Conservation (phyloP, 345 rosid genomes). For the Brassica nigra region DNA sequence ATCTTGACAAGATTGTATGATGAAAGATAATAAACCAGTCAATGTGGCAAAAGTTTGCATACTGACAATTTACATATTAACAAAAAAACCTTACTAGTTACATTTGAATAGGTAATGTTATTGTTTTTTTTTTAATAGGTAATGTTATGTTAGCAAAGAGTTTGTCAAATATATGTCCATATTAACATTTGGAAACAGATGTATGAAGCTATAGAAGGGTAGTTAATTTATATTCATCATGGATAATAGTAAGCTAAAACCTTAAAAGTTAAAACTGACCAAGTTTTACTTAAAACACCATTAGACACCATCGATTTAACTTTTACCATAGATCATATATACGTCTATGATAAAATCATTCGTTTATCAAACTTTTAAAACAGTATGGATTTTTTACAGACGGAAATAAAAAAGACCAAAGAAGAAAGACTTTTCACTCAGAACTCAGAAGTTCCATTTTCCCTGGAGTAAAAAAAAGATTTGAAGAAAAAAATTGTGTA, state of each 20-base stretch:
- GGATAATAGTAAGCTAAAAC: neutral
- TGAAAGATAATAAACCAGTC: neutral
- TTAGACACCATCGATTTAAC: no score
- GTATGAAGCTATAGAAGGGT: neutral
- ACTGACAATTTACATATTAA: no score
- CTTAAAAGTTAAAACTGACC: no score
- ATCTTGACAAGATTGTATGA: neutral
- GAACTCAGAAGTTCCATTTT: neutral
- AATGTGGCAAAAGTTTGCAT: neutral
- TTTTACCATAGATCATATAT: no score
- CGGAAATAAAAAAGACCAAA: neutral
- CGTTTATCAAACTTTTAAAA: no score
- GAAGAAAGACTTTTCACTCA: neutral
- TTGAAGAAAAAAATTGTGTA: neutral
- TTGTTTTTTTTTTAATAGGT: no score
- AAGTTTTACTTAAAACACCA: no score
- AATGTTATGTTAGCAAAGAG: neutral
- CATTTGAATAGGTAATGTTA: no score
- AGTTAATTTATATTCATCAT: neutral
- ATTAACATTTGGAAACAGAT: neutral
- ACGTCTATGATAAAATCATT: no score
- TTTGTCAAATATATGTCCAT: neutral
- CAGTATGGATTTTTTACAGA: neutral
- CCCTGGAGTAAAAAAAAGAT: neutral
- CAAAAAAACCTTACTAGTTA: no score